Evolutionary conservation across 106 monocot species (phyloP), one percentile per base, ranked within the genome.

Genomic region (Ottelia alismoides): DNA sequence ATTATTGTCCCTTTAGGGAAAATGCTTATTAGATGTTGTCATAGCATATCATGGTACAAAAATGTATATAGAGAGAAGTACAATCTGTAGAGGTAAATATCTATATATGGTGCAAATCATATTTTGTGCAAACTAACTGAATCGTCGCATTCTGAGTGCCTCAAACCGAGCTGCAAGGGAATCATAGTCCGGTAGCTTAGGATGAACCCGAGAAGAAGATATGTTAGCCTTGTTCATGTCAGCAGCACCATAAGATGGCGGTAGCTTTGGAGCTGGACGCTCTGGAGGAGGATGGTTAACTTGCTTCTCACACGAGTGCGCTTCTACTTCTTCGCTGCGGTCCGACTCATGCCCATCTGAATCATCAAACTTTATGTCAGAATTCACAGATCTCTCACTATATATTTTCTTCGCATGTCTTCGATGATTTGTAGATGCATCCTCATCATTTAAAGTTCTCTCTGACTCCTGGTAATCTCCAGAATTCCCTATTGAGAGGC

Each of bases 151-250:
- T 43, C 72, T 82, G 21, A 94, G 73, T 25, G 87, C 74, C 60
- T 88, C 88, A 46, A 88, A 88, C 54, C 81, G 83, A 28, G 81
- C 88, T 25, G 88, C 47, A 50, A 94, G 56, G 21, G 58, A 62
- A 20, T 88, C 94, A 61, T 88, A 94, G 66, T 94, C 81, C 10
- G 83, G 93, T 65, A 93, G 56, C 57, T 84, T 93, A 31, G 83
- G 93, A 73, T 93, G 93, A 62, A 88, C 80, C 22, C 70, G 77
- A 68, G 70, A 61, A 64, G 20, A 26, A 20, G 45, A 30, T n/a
- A n/a, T n/a, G 20, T 66, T 65, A 1, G 25, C 31, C 26, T 59
- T 75, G 12, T 20, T 2, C 17, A 45, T 2, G 12, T 35, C 16
- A 35, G 45, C 25, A 35, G 47, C 26, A 30, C 29, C 25, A 12